phyloP scores from a whole-genome alignment of 768 basidiomycete genomes.

The Mycena epipterygia region DNA sequence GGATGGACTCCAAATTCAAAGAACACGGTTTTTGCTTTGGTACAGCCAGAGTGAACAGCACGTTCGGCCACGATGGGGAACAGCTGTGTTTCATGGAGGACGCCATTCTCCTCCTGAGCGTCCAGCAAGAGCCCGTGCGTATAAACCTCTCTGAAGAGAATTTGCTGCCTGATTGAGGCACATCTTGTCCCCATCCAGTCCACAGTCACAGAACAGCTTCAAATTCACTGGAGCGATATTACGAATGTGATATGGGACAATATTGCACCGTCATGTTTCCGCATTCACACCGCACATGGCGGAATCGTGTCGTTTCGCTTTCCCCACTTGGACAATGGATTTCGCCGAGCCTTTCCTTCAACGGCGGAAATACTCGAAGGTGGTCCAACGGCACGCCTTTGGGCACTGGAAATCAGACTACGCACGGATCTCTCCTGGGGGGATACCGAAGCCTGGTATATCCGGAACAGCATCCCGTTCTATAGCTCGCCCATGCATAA shows the following conservation, averaged over 20 bases:
- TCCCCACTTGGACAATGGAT: neutral
- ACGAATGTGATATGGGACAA: neutral
- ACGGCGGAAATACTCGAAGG: neutral
- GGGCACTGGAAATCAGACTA: neutral
- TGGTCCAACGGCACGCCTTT: neutral
- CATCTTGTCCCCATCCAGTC: neutral
- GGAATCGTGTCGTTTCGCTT: neutral
- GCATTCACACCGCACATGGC: neutral
- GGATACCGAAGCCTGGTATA: neutral
- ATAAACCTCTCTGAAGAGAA: neutral
- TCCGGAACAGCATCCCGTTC: neutral
- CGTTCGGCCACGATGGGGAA: neutral
- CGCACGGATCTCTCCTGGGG: neutral
- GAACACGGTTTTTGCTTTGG: neutral
- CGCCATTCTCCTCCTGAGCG: neutral
- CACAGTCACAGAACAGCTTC: neutral
- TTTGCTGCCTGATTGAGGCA: no score
- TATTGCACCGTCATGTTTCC: neutral
- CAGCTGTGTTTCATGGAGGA: neutral
- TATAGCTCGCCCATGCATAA: neutral
- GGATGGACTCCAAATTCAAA: neutral
- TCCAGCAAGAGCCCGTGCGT: neutral
- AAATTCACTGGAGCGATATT: neutral
- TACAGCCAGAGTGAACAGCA: neutral
- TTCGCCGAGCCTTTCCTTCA: neutral